Evolutionary conservation across 805 yeast genomes (phyloP).

Genomic region (Metschnikowia santaceciliae): DNA sequence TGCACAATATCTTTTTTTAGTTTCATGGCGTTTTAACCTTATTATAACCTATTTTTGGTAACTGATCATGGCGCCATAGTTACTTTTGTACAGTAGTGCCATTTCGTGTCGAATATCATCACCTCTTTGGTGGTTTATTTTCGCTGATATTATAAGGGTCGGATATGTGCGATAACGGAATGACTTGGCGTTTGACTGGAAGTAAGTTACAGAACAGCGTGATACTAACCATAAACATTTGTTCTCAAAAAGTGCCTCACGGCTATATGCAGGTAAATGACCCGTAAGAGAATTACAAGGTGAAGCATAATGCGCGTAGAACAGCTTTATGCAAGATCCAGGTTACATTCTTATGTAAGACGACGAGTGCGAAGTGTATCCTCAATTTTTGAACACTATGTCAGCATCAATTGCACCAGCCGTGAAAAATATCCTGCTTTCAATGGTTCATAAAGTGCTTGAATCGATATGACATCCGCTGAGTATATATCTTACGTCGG

Average conservation of each 20-base stretch:
- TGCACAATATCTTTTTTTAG: neutral
- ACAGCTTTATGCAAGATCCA: constrained; percentile 1
- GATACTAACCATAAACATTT: neutral
- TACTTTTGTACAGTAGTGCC: too few species aligned
- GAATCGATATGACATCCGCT: neutral
- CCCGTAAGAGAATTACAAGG: neutral
- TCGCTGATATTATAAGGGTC: neutral
- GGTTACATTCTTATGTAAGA: neutral
- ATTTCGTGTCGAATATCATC: too few species aligned
- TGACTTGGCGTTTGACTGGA: neutral
- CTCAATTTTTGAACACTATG: neutral
- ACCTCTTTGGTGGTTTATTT: too few species aligned
- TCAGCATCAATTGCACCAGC: neutral
- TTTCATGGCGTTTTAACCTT: neutral
- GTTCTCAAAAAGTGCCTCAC: neutral
- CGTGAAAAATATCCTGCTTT: neutral
- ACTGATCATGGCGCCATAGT: neutral
- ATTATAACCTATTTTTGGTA: neutral
- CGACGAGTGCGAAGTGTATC: neutral
- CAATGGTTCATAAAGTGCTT: neutral
- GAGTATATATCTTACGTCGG: neutral
- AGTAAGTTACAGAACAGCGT: neutral
- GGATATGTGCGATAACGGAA: neutral
- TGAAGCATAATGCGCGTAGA: neutral
- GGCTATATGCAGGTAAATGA: neutral